A percentile compares a stretch with the other conserved stretches of the same genome.
Conservation (phyloP, 2,329 filamentous ascomycete genomes). For the Paraconiothyrium sp. region DNA sequence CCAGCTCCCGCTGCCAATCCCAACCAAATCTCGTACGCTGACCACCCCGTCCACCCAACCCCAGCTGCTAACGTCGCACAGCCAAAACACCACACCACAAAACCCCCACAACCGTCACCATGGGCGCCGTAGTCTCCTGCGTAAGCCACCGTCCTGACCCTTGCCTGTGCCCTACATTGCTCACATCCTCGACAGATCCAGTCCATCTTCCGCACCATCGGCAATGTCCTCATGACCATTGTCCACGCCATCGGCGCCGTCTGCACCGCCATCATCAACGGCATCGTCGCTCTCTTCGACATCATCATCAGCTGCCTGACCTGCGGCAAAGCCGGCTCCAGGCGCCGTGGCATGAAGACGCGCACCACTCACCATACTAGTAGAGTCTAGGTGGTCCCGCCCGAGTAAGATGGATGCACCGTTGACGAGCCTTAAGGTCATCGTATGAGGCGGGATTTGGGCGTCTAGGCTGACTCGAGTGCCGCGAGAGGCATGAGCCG, state of each 20-base stretch:
- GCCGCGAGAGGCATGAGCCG: not conserved
- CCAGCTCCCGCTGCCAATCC: not conserved
- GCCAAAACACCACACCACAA: not conserved
- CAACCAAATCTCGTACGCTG: not conserved
- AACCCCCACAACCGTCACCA: slow-evolving; percentile 54
- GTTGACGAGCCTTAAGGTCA: slow-evolving; percentile 18
- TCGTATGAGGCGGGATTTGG: slow-evolving; percentile 29
- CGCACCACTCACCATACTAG: slow-evolving; percentile 47
- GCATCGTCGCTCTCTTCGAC: slow-evolving; percentile 59
- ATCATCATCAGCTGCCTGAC: slow-evolving; percentile 61
- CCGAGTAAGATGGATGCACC: slow-evolving; percentile 12
- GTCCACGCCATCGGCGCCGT: slow-evolving; percentile 57
- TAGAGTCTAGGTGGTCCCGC: slow-evolving; percentile 47
- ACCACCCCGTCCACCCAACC: not conserved
- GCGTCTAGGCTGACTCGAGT: slow-evolving; percentile 19
- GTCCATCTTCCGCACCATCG: slow-evolving; percentile 58
- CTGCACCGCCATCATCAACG: slow-evolving; percentile 59
- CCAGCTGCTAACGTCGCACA: not conserved
- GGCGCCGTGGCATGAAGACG: slow-evolving; percentile 47
- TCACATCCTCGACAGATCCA: slow-evolving; percentile 48
- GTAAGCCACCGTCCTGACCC: slow-evolving; percentile 64
- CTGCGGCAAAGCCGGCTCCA: slow-evolving; percentile 55
- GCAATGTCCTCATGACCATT: slow-evolving; percentile 57
- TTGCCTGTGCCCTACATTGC: slow-evolving; percentile 8
- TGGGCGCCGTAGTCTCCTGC: slow-evolving; percentile 86